These are phyloP conservation scores for Amanita phalloides DNA, from an alignment of 768 basidiomycete genomes.

Conservation along the genomic window DNA sequence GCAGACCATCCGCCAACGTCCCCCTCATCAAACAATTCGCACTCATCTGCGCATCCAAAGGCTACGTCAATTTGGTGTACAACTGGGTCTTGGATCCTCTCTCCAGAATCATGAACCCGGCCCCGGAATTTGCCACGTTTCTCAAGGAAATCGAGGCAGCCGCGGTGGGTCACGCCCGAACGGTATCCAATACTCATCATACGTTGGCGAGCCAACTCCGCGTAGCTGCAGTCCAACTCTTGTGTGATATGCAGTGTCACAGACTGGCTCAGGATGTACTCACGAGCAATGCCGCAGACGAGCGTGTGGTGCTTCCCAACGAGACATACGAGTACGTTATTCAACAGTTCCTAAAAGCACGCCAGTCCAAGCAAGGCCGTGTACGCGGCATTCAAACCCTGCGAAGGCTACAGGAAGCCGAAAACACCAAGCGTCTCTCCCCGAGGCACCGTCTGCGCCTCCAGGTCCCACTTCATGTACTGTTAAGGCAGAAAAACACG, in stretches of 20 bases:
- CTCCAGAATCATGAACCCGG: background rate
- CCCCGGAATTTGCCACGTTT: background rate
- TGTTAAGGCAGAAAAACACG: background rate
- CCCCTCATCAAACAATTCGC: constrained; percentile 11
- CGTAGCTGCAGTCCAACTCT: background rate
- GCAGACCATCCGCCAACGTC: constrained; percentile 8
- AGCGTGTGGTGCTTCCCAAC: background rate
- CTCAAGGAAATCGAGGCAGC: background rate
- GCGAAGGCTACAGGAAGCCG: background rate
- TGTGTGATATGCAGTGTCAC: background rate
- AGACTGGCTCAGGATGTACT: background rate
- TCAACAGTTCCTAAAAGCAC: background rate
- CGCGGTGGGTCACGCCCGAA: background rate
- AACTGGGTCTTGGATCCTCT: constrained; percentile 10
- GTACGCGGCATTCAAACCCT: background rate
- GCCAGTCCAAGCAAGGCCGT: too few relatives aligned
- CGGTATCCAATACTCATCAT: background rate
- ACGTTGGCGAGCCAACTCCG: background rate
- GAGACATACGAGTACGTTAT: background rate
- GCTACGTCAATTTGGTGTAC: constrained; percentile 11
- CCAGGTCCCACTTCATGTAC: background rate
- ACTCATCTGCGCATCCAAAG: constrained; percentile 12
- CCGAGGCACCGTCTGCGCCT: background rate
- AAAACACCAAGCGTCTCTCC: background rate
- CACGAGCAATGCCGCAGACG: background rate